Base-by-base conservation (phyloP, 768 basidiomycete genomes). In the Rhizopogon roseolus region DNA sequence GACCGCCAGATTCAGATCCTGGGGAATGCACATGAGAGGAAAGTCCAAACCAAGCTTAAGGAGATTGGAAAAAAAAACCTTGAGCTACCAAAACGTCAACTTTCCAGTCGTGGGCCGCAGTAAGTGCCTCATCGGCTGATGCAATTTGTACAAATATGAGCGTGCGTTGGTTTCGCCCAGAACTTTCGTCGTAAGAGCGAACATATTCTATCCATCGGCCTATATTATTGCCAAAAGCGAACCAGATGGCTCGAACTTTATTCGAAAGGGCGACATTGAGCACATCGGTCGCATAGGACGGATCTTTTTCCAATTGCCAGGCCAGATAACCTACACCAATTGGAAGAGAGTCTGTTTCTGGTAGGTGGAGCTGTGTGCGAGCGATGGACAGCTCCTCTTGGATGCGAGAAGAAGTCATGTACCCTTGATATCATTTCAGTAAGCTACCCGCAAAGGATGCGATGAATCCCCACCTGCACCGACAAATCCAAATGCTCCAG, bases 1-100 rank as follows among this genome's bases (percentile, higher is more conserved):
- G 91, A 27, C 91, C 91, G 7, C 91, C 91, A 38, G 88, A 80
- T 69, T 93, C 91, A 53, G 75, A 81, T 4, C 90, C 90, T 92
- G 62, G 36, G 52, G 16, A 54, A 28, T 16, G 43, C 27, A 49
- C 41, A 34, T 46, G 19, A 45, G 54, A 39, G 55, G 54, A 53
- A 50, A 36, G 34, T 50, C 29, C 14, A 41, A 38, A 25, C 36
- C 25, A 28, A 28, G 28, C 39, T 5, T 34, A 42, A 53, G 46
- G 45, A 53, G 48, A 49, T 41, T 16, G 50, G 41, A 53, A 52
- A 61, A 53, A 52, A 61, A 36, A 59, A 88, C 91, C 89, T 81
- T 93, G 91, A 2, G 81, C 86, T 16, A 93, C 82, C 52, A 93
- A 67, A 37, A 84, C 80, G 64, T 93, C 91, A 7, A 75, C 81